Evolutionary conservation across 345 rosid species (phyloP), one percentile per base, ranked within the genome.

Genomic region (Linum usitatissimum): DNA sequence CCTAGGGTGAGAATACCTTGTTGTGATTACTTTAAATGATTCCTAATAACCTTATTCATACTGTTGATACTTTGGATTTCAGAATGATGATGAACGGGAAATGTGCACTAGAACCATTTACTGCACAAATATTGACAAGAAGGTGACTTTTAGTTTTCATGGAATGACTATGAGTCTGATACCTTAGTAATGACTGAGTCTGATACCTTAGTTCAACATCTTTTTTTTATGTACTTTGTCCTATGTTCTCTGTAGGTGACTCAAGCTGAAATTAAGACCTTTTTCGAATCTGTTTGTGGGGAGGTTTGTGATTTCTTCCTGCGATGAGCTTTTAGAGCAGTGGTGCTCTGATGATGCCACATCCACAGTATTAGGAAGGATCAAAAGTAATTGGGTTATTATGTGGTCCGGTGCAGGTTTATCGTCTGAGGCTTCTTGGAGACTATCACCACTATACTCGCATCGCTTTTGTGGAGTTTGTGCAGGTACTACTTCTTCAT

Each of bases 71-170:
- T 68, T 20, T 70, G 31, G 56, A 38, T 55, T 64, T 68, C 82
- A 88, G 97, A 69, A 45, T 76, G 96, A 87, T 67, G 91, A 91
- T 79, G 97, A 91, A 48, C 96, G 96, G 28, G 96, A 91, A 79
- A 91, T 86, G 96, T 91, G 97, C 66, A 68, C 94, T 10, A 83
- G 96, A 72, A 91, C 97, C 60, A 83, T 91, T 68, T 91, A 91
- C 66, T 91, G 97, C 71, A 84, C 97, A 66, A 91, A 91, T 75
- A 87, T 91, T 9, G 97, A 91, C 67, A 91, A 84, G 82, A 91
- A 86, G 90, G 97, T 91, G 59, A 64, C 38, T 10, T 45, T 45
- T 15, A 45, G 38, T 34, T 23, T 23, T 45, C 17, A 8, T 10
- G 15, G 4, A 45, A 15, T 45, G 17, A 10, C 4, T 45, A 10